phyloP scores from a whole-genome alignment of 148 eudicot species.

The Chenopodium album region DNA sequence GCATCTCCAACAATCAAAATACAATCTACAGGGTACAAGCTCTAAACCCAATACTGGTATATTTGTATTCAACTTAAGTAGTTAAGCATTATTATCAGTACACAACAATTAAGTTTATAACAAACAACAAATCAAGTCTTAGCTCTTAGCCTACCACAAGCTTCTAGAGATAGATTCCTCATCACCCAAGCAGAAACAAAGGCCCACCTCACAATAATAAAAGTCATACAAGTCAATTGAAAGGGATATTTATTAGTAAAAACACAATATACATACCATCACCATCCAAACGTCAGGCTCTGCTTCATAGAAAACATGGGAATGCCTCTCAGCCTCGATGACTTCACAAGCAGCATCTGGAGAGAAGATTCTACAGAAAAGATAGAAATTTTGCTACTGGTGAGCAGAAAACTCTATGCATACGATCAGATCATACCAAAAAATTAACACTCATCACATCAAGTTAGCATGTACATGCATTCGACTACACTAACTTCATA shows the following conservation, averaged over 20 bases:
- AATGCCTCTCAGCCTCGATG: conserved; percentile 90
- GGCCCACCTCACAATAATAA: neutral
- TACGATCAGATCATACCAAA: neutral
- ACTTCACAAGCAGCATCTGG: conserved; percentile 98
- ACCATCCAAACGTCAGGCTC: conserved; percentile 99
- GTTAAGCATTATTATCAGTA: neutral
- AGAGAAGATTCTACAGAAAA: conserved; percentile 76
- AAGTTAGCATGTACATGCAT: neutral
- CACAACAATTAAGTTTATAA: neutral
- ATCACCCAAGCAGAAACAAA: neutral
- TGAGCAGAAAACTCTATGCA: neutral
- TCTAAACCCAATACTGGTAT: neutral
- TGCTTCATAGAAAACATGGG: conserved; percentile 88
- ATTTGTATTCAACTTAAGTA: too few relatives aligned
- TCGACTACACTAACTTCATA: neutral
- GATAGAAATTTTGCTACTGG: neutral
- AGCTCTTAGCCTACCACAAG: neutral
- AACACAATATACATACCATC: conserved; percentile 53
- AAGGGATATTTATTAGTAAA: neutral
- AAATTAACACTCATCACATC: neutral
- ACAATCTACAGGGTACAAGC: too few relatives aligned
- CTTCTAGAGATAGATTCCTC: neutral
- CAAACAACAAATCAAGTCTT: neutral
- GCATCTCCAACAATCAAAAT: neutral
- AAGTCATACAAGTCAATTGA: neutral